These are phyloP conservation scores for Pyrrhoderma lamaoense DNA, from an alignment of 1,284 basidiomycete genomes.

Conservation along the genomic window DNA sequence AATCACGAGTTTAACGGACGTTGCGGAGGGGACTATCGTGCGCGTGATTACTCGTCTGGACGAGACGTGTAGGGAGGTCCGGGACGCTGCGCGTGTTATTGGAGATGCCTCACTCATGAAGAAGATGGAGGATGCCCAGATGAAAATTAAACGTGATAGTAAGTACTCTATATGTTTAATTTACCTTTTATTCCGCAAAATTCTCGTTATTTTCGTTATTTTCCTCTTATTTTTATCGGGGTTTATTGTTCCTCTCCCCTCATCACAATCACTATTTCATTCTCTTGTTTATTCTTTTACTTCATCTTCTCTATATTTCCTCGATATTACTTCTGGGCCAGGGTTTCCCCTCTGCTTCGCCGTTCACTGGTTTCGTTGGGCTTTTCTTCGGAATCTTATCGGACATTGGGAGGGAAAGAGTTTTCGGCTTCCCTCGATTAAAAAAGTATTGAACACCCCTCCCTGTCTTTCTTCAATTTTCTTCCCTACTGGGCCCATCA, in stretches of 20 bases:
- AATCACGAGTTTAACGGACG: slow-evolving; percentile 89
- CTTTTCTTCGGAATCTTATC: too few relatives aligned
- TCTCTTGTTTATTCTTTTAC: neutral
- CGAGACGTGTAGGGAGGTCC: slow-evolving; percentile 94
- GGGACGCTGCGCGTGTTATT: slow-evolving; percentile 96
- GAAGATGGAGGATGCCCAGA: slow-evolving; percentile 96
- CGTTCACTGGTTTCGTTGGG: neutral
- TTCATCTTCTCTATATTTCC: neutral
- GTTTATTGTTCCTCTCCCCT: neutral
- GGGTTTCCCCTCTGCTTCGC: slow-evolving; percentile 1
- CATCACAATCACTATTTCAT: slow-evolving; percentile 2
- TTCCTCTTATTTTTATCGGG: neutral
- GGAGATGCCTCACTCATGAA: slow-evolving; percentile 93
- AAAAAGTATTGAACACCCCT: too few relatives aligned
- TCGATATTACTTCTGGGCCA: slow-evolving; percentile 9
- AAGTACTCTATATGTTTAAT: slow-evolving; percentile 30
- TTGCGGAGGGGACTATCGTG: slow-evolving; percentile 96
- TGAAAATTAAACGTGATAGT: slow-evolving; percentile 92
- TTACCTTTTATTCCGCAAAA: neutral
- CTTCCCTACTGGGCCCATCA: too few relatives aligned
- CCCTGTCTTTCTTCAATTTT: too few relatives aligned
- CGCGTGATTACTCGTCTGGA: slow-evolving; percentile 93
- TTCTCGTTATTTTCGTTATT: too few relatives aligned
- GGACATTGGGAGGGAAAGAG: too few relatives aligned
- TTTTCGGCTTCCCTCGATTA: too few relatives aligned